phyloP scores from a whole-genome alignment of 2,329 filamentous ascomycete genomes.

The Diaporthe helianthi region DNA sequence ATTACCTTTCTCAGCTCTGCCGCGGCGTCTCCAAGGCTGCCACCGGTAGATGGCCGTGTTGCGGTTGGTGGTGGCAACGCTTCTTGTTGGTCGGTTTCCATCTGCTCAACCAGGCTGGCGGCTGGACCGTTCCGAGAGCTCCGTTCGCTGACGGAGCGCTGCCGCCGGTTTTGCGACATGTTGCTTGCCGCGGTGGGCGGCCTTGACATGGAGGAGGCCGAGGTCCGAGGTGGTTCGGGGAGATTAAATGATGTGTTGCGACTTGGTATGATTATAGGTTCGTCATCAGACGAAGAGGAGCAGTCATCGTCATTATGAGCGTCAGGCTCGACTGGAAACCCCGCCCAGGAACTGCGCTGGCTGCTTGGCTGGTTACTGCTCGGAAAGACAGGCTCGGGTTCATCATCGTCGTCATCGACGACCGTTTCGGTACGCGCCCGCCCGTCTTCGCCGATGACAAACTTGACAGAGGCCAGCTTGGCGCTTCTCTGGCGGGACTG shows the following conservation, averaged over 20 bases:
- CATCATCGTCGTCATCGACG: conserved; percentile 49
- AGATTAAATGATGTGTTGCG: conserved; percentile 65
- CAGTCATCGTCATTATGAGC: conserved; percentile 48
- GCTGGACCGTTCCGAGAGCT: neutral
- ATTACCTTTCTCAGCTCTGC: conserved; percentile 67
- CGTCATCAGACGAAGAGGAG: conserved; percentile 67
- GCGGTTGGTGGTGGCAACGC: neutral
- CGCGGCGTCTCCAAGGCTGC: conserved; percentile 58
- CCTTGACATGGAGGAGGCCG: conserved; percentile 22
- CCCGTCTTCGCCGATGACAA: conserved; percentile 69
- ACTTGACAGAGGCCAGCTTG: conserved; percentile 61
- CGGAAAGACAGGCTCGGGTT: conserved; percentile 46
- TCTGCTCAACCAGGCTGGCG: conserved; percentile 6
- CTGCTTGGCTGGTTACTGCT: conserved; percentile 39
- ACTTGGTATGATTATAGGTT: conserved; percentile 70
- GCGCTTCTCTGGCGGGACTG: conserved; percentile 50
- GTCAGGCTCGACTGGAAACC: conserved; percentile 1
- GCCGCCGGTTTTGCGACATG: conserved; percentile 22
- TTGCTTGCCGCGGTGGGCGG: conserved; percentile 42
- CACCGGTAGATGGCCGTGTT: conserved; percentile 28
- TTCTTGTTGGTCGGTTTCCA: conserved; percentile 29
- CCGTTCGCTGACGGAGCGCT: conserved; percentile 30
- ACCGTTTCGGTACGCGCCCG: conserved; percentile 64
- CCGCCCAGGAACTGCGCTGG: conserved; percentile 20
- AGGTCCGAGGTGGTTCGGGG: conserved; percentile 53